phyloP scores from a whole-genome alignment of 208 protist species.

The Acanthamoeba quina region DNA sequence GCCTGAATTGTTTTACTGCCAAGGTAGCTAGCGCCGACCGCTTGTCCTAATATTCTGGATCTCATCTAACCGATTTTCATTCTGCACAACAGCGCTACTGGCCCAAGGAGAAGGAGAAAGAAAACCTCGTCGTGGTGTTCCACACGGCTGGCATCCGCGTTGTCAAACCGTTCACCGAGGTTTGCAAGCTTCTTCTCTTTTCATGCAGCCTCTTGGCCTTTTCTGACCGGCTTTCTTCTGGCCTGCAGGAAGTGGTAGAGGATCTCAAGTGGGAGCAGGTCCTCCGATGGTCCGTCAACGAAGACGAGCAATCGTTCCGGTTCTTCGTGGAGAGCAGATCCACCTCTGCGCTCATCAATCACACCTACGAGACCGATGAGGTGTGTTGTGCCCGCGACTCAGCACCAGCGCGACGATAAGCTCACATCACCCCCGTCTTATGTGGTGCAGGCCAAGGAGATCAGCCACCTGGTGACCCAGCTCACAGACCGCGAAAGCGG shows the following conservation, averaged over 20 bases:
- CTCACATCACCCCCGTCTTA: no score
- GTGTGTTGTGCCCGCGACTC: background rate
- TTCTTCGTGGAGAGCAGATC: conserved; percentile 17
- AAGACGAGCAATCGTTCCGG: background rate
- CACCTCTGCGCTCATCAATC: background rate
- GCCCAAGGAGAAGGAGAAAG: conserved; percentile 23
- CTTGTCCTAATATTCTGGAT: background rate
- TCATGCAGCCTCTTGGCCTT: no score
- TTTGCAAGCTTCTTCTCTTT: background rate
- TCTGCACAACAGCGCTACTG: background rate
- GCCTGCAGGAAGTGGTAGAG: background rate
- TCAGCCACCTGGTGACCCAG: background rate
- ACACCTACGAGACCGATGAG: background rate
- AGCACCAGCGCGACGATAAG: no score
- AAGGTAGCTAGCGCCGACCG: background rate
- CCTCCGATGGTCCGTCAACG: background rate
- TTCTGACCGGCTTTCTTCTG: background rate
- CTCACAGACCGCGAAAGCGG: background rate
- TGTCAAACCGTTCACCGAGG: conserved; percentile 5
- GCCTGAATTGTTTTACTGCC: background rate
- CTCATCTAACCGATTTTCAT: background rate
- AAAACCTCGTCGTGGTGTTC: background rate
- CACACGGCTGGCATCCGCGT: background rate
- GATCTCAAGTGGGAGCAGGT: background rate
- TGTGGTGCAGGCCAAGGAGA: background rate